Conservation (phyloP, 1,139 yeast species). For the Yamadazyma jaroonii region DNA sequence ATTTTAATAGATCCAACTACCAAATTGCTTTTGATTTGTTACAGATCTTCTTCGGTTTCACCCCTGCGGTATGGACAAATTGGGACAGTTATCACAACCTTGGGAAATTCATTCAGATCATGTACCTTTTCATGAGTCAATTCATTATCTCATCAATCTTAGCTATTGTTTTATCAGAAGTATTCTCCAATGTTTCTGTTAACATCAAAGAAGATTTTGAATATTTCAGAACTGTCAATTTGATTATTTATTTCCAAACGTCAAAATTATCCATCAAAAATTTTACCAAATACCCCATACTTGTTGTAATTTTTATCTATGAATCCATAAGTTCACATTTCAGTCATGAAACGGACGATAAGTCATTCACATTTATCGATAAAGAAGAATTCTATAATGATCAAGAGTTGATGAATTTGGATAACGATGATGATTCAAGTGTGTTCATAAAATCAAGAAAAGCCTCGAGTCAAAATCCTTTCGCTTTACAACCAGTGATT, state of each 20-base stretch:
- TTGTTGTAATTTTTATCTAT: conserved; percentile 30
- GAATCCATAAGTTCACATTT: conserved; percentile 19
- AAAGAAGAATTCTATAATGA: conserved; percentile 30
- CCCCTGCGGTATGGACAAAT: conserved; percentile 63
- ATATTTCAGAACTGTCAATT: conserved; percentile 38
- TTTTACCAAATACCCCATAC: conserved; percentile 33
- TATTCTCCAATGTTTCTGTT: conserved; percentile 37
- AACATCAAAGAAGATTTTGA: conserved; percentile 42
- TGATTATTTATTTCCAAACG: conserved; percentile 31
- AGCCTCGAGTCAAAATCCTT: conserved; percentile 14
- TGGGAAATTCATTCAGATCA: conserved; percentile 50
- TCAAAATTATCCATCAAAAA: conserved; percentile 16
- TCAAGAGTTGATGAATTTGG: conserved; percentile 23
- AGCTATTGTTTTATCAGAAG: conserved; percentile 53
- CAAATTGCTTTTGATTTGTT: conserved; percentile 55
- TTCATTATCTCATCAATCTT: conserved; percentile 57
- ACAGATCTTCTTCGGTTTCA: conserved; percentile 58
- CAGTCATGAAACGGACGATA: conserved; percentile 18
- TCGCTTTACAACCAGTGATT: background rate
- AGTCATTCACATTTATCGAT: conserved; percentile 35
- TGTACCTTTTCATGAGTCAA: conserved; percentile 55
- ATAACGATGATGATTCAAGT: conserved; percentile 24
- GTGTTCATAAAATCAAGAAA: conserved; percentile 22
- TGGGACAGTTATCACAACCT: conserved; percentile 52
- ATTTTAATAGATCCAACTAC: conserved; percentile 41